A percentile compares a stretch with the other conserved stretches of the same genome.
These are phyloP conservation scores for Stereum hirsutum DNA, from an alignment of 1,284 basidiomycete genomes.

Conservation along the genomic window DNA sequence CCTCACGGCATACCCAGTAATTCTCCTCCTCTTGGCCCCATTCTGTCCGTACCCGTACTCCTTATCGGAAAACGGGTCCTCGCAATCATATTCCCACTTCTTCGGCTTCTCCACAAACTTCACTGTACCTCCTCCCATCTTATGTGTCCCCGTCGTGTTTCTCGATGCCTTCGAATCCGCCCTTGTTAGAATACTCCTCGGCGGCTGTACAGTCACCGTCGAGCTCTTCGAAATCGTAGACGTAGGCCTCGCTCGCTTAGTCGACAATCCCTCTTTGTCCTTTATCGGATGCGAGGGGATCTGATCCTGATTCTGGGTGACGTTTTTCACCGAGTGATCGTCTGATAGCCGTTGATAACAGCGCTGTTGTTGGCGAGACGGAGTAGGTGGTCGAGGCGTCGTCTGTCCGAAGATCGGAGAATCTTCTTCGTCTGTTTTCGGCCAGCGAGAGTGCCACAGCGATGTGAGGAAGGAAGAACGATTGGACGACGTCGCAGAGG, in stretches of 20 bases:
- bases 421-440: constrained; percentile 11
- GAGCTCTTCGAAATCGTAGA: constrained; percentile 5
- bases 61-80: background rate
- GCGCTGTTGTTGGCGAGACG: constrained; percentile 10
- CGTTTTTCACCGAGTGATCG: too few species aligned
- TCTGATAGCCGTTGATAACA: too few species aligned
- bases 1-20: constrained; percentile 11
- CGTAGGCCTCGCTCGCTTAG: background rate
- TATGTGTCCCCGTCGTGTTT: too few species aligned
- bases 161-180: constrained; percentile 8
- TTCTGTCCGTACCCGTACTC: constrained; percentile 1
- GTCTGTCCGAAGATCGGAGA: constrained; percentile 15
- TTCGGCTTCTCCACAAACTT: constrained; percentile 11
- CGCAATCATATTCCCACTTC: constrained; percentile 9
- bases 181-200: constrained; percentile 13
- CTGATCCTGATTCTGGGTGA: too few species aligned
- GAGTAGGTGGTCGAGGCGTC: constrained; percentile 12
- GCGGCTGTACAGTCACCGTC: too few species aligned
- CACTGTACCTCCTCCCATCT: constrained; percentile 9
- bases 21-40: background rate
- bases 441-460: constrained; percentile 12
- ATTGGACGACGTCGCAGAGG: constrained; percentile 7
- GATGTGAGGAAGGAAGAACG: constrained; percentile 12
- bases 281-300: too few species aligned
- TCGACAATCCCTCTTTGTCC: background rate